These are phyloP conservation scores for Houttuynia cordata DNA, from an alignment of 164 flowering plant genomes.

Conservation along the genomic window DNA sequence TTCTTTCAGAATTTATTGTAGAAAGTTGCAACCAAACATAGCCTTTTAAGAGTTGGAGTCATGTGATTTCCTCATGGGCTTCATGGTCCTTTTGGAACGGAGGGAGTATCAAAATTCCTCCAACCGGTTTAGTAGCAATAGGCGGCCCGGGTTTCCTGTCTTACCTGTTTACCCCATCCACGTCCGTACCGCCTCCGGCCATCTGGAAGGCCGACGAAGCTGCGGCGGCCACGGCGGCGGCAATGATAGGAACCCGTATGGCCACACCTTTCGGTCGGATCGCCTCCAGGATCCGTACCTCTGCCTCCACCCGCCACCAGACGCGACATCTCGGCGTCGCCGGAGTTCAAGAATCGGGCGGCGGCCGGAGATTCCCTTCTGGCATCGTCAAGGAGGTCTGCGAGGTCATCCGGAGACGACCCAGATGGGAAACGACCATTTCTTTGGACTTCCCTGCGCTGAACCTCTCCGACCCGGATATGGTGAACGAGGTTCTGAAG, in stretches of 20 bases:
- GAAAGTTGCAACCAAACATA: too few species aligned
- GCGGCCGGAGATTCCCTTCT: not conserved
- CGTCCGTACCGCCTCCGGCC: too few species aligned
- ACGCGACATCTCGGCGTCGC: not conserved
- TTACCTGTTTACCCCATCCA: too few species aligned
- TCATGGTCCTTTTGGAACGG: too few species aligned
- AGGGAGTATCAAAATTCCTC: too few species aligned
- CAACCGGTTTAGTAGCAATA: too few species aligned
- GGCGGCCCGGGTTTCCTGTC: too few species aligned
- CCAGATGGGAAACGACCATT: slow-evolving; percentile 47
- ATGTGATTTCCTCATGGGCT: too few species aligned
- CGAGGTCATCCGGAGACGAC: slow-evolving; percentile 21
- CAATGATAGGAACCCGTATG: not conserved
- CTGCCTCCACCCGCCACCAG: not conserved
- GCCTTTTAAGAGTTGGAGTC: too few species aligned
- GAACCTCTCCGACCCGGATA: slow-evolving; percentile 27
- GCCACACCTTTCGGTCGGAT: not conserved
- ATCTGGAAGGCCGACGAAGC: too few species aligned
- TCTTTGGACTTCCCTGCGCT: slow-evolving; percentile 30
- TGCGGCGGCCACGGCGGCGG: not conserved
- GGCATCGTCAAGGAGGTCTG: slow-evolving; percentile 11
- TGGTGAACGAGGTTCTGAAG: slow-evolving; percentile 24
- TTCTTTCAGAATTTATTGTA: too few species aligned
- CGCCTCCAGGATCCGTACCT: not conserved
- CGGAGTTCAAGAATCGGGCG: not conserved